phyloP scores from a whole-genome alignment of 345 rosid species.

The Tarenaya hassleriana region DNA sequence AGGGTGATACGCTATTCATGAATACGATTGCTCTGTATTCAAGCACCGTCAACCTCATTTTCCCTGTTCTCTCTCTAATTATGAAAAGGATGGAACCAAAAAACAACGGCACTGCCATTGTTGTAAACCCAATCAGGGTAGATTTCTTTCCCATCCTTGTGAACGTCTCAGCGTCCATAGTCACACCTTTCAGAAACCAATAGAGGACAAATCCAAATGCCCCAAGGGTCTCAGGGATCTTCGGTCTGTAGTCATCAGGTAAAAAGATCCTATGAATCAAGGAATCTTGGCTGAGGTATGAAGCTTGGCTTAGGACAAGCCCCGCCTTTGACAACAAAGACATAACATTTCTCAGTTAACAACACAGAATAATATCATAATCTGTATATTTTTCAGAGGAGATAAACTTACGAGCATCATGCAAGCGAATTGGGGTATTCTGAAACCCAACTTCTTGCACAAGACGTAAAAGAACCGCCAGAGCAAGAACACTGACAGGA shows the following conservation, averaged over 20 bases:
- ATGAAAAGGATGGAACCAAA: not conserved
- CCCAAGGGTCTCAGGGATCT: constrained; percentile 30
- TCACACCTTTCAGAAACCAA: constrained; percentile 46
- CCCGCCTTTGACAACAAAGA: constrained; percentile 25
- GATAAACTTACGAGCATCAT: constrained; percentile 28
- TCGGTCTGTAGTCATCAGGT: constrained; percentile 15
- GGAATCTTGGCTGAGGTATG: not conserved
- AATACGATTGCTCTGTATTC: not conserved
- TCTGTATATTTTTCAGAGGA: not conserved
- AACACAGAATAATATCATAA: constrained; percentile 5
- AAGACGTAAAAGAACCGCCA: constrained; percentile 22
- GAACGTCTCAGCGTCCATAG: constrained; percentile 36
- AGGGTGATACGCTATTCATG: constrained; percentile 9
- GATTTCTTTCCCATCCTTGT: constrained; percentile 26
- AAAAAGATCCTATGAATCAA: constrained; percentile 9
- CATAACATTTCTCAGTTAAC: not conserved
- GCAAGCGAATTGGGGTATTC: constrained; percentile 22
- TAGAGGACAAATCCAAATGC: constrained; percentile 35
- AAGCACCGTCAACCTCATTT: not conserved
- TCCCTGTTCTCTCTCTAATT: not conserved
- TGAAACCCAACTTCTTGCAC: constrained; percentile 20
- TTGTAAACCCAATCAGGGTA: constrained; percentile 21
- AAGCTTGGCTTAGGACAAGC: constrained; percentile 6
- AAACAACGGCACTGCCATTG: constrained; percentile 21
- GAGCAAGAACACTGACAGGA: constrained; percentile 16